Evolutionary conservation across 1,139 yeast species (phyloP), one percentile per base, ranked within the genome.

Genomic region (Taphrina confusa): DNA sequence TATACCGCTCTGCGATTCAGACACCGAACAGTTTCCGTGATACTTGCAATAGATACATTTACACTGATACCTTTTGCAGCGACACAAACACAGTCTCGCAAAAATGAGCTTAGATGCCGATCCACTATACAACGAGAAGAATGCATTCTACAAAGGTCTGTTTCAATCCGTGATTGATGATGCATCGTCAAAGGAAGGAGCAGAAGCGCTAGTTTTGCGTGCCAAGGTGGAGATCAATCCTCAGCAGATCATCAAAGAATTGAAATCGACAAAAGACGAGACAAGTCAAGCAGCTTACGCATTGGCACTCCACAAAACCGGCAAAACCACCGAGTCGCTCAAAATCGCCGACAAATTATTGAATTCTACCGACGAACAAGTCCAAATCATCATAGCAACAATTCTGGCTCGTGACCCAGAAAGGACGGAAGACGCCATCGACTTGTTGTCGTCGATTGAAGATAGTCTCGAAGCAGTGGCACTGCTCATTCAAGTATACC

Each of bases 401-500:
- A 75, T 71, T 20, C 69, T 69, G 62, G 74, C 69, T 62, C 55
- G 75, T 20, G 72, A 72, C 1, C 71, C 68, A 57, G 71, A 68
- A 31, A 66, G 68, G 34, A 60, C 62, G 42, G 69, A 68, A 22
- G 73, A 69, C 33, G 79, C 79, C 3, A 61, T 75, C 59, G 66
- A 64, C 42, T 60, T 73, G 34, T 66, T 74, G 44, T 61, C 63
- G 23, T 58, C 63, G 30, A 72, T 71, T 57, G 69, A 71, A 62
- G 71, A 75, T 33, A 62, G 52, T 36, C 63, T 65, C 64, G 67
- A 54, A 27, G 58, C 58, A 14, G 72, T 72, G 18, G 69, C 77
- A 12, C 65, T 76, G 55, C 65, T 68, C 40, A 72, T 74, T 4
- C 77, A 76, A 61, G 68, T 76, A 54, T 66, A 71, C 49, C 68